These are phyloP conservation scores for Gremmenia infestans DNA, from an alignment of 2,329 filamentous ascomycete species.

Conservation along the genomic window DNA sequence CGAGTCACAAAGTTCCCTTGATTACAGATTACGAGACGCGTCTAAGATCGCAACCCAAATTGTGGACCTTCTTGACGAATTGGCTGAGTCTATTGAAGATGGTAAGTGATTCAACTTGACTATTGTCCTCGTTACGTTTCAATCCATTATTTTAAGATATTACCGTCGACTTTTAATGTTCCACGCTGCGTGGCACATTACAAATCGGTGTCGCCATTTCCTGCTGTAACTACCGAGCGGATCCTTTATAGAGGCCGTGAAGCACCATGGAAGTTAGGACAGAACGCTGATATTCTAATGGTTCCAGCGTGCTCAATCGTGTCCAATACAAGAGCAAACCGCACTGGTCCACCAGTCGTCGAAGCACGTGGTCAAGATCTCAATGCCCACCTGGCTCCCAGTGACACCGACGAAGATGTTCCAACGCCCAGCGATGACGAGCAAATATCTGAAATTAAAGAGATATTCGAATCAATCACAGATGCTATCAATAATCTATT, in stretches of 20 bases:
- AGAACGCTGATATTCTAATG: background rate
- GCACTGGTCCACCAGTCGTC: background rate
- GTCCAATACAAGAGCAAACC: constrained; percentile 8
- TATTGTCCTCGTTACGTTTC: too few relatives aligned
- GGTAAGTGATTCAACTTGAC: background rate
- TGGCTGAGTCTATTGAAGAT: constrained; percentile 10
- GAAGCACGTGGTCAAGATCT: background rate
- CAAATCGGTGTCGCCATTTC: background rate
- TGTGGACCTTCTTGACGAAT: constrained; percentile 5
- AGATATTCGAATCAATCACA: constrained; percentile 10
- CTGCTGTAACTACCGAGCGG: too few relatives aligned
- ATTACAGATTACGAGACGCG: constrained; percentile 13
- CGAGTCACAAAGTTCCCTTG: constrained; percentile 10
- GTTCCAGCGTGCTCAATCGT: constrained; percentile 7
- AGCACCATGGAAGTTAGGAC: too few relatives aligned
- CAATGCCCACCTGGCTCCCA: background rate
- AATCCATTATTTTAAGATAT: too few relatives aligned
- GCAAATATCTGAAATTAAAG: constrained; percentile 12
- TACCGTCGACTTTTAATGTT: background rate
- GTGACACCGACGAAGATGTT: background rate
- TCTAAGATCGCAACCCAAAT: constrained; percentile 6
- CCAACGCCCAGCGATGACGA: background rate
- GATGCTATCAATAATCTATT: constrained; percentile 12
- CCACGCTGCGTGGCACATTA: background rate
- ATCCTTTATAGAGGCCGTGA: too few relatives aligned